Percentiles rank a stretch among this genome's conserved stretches.
Evolutionary conservation across 306 rosid species (phyloP).

Genomic region (Amphicarpaea edgeworthii): DNA sequence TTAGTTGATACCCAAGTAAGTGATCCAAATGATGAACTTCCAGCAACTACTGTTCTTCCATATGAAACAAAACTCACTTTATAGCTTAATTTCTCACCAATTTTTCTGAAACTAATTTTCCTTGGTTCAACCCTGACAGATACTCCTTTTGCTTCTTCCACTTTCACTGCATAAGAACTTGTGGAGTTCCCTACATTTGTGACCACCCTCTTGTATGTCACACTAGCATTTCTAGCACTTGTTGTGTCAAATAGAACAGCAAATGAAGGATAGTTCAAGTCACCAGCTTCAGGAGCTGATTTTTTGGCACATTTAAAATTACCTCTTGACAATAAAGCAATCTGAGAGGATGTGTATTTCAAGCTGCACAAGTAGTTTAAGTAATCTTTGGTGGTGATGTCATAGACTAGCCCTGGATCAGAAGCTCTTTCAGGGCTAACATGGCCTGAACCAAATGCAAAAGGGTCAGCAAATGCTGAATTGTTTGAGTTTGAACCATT

Average conservation of each 20-base stretch:
- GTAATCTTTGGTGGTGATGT: constrained; percentile 56
- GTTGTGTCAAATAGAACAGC: constrained; percentile 48
- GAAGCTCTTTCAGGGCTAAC: constrained; percentile 67
- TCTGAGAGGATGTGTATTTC: constrained; percentile 61
- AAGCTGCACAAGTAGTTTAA: constrained; percentile 61
- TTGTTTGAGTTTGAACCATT: constrained; percentile 43
- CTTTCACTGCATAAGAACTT: constrained; percentile 56
- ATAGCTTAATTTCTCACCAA: constrained; percentile 60
- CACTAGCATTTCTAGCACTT: constrained; percentile 36
- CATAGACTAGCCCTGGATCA: constrained; percentile 69
- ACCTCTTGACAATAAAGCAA: constrained; percentile 55
- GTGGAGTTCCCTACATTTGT: constrained; percentile 61
- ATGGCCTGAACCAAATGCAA: constrained; percentile 70
- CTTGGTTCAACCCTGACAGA: constrained; percentile 53
- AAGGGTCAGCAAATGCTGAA: constrained; percentile 54
- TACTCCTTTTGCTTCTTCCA: constrained; percentile 57
- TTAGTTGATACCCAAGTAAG: constrained; percentile 56
- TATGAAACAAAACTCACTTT: constrained; percentile 53
- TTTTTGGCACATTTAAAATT: constrained; percentile 50
- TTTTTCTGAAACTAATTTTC: constrained; percentile 44
- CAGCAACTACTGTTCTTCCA: constrained; percentile 18
- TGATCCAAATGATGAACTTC: constrained; percentile 57
- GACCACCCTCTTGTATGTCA: constrained; percentile 60
- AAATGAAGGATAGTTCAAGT: constrained; percentile 74
- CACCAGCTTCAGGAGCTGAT: constrained; percentile 43